Conservation (phyloP, 2,329 filamentous ascomycete genomes). For the Penicillium sp. region DNA sequence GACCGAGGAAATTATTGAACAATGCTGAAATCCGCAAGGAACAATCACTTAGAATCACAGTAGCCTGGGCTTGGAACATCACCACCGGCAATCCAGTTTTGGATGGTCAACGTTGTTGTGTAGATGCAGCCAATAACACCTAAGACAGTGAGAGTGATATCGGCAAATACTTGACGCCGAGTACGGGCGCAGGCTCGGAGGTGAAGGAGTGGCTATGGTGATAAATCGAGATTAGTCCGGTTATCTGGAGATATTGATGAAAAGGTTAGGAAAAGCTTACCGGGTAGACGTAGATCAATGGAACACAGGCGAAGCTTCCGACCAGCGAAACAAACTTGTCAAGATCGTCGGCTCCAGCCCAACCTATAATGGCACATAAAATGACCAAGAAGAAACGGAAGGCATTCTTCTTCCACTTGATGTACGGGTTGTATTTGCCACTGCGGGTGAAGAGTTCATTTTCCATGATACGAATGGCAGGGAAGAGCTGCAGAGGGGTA, state of each 20-base stretch:
- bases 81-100: slow-evolving; percentile 74
- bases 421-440: slow-evolving; percentile 95
- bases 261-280: slow-evolving; percentile 58
- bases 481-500: slow-evolving; percentile 95
- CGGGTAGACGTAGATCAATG: slow-evolving; percentile 95
- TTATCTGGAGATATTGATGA: neutral
- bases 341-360: slow-evolving; percentile 86
- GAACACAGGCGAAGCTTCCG: slow-evolving; percentile 96
- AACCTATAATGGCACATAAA: slow-evolving; percentile 82
- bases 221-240: slow-evolving; percentile 5
- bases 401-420: slow-evolving; percentile 99
- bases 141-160: slow-evolving; percentile 76
- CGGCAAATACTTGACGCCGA: slow-evolving; percentile 65
- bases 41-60: slow-evolving; percentile 51
- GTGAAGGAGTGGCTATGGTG: slow-evolving; percentile 77
- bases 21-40: neutral
- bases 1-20: neutral
- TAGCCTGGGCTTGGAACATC: slow-evolving; percentile 60
- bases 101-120: slow-evolving; percentile 81
- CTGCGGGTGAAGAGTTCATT: slow-evolving; percentile 91
- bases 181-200: slow-evolving; percentile 75
- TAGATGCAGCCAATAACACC: slow-evolving; percentile 88
- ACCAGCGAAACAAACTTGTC: slow-evolving; percentile 98
- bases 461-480: slow-evolving; percentile 93
- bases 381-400: slow-evolving; percentile 93